Evolutionary conservation across 2,329 filamentous ascomycete species (phyloP).

Genomic region (Talaromyces sp.): DNA sequence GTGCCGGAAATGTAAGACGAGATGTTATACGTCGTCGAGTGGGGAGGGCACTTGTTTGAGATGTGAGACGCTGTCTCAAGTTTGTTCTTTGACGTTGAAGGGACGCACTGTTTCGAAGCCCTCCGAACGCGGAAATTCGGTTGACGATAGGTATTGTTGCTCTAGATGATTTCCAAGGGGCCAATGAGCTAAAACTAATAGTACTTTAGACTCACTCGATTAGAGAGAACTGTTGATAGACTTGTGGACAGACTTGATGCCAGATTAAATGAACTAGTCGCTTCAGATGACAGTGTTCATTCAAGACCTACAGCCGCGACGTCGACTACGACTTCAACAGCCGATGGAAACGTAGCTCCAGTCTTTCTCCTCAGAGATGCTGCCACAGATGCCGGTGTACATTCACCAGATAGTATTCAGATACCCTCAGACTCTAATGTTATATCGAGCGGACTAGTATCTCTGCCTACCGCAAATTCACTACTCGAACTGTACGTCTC

Average conservation of each 20-base stretch:
- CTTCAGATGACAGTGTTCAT: neutral
- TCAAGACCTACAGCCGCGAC: neutral
- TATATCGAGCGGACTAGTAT: conserved; percentile 12
- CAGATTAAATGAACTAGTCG: neutral
- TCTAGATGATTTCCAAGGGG: neutral
- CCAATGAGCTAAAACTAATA: neutral
- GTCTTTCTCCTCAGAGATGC: conserved; percentile 32
- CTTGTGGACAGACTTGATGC: conserved; percentile 8
- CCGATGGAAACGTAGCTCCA: conserved; percentile 25
- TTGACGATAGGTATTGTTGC: conserved; percentile 4
- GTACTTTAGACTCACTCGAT: neutral
- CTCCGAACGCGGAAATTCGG: neutral
- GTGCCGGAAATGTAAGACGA: conserved; percentile 43
- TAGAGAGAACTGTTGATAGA: conserved; percentile 6
- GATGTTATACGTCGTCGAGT: conserved; percentile 37
- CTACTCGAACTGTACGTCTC: conserved; percentile 8
- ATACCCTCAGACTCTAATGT: neutral
- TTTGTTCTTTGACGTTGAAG: conserved; percentile 30
- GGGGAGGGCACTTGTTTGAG: conserved; percentile 34
- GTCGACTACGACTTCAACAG: neutral
- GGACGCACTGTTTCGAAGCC: neutral
- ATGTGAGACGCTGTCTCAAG: conserved; percentile 36
- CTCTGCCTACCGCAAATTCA: conserved; percentile 13
- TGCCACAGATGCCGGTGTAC: conserved; percentile 28
- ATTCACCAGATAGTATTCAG: conserved; percentile 16